A percentile compares a stretch with the other conserved stretches of the same genome.
Evolutionary conservation across 2,329 filamentous ascomycete genomes (phyloP).

Genomic region (Sporothrix euskadiensis): DNA sequence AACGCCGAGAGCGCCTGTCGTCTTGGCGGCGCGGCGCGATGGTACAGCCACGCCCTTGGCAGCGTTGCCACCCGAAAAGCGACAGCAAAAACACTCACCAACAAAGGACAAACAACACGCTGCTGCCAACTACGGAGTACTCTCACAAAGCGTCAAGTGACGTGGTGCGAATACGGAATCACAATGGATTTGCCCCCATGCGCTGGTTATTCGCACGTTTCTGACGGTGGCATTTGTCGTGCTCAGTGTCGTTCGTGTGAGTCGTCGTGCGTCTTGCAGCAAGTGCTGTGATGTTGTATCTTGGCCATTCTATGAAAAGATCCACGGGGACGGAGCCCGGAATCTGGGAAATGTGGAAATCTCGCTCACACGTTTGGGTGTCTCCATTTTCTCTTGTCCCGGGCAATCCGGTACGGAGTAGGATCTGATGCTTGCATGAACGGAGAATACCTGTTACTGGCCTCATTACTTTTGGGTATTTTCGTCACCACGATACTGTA

Average conservation of each 20-base stretch:
- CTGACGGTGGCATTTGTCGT: not conserved
- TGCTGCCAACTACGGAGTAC: not conserved
- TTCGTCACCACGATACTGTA: not conserved
- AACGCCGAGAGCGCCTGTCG: conserved; percentile 19
- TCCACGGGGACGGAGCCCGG: not conserved
- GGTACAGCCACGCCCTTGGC: conserved; percentile 21
- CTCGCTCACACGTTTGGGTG: not conserved
- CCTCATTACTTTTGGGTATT: not conserved
- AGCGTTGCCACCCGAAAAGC: not conserved
- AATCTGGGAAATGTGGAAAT: not conserved
- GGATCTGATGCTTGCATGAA: not conserved
- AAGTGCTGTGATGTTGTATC: not conserved
- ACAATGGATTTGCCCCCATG: not conserved
- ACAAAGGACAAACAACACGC: not conserved
- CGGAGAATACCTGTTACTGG: not conserved
- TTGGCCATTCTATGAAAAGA: not conserved
- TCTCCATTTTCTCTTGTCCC: conserved; percentile 1
- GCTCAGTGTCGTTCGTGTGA: not conserved
- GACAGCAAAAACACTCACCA: not conserved
- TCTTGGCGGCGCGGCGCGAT: conserved; percentile 15
- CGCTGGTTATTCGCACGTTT: not conserved
- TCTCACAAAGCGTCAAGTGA: not conserved
- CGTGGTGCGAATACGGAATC: not conserved
- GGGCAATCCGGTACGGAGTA: conserved; percentile 2
- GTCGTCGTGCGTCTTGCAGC: not conserved